Evolutionary conservation across 2,329 filamentous ascomycete species (phyloP).

Genomic region (Clonostachys rhizophaga): DNA sequence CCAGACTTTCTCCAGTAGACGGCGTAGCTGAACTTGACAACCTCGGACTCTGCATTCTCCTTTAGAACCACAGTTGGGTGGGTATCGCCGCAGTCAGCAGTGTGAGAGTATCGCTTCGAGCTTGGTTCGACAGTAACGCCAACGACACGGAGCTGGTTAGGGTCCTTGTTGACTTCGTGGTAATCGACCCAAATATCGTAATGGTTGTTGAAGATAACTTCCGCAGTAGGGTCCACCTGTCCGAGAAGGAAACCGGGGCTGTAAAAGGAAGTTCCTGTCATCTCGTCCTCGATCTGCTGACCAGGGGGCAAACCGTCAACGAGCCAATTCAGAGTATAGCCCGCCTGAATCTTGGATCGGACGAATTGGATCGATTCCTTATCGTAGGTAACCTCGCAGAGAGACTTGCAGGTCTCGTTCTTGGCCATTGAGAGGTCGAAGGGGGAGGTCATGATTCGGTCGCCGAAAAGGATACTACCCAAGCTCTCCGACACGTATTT

Average conservation of each 20-base stretch:
- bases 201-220: conserved; percentile 79
- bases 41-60: conserved; percentile 40
- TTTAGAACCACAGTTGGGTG: conserved; percentile 59
- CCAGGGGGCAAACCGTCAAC: conserved; percentile 92
- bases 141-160: conserved; percentile 77
- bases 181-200: conserved; percentile 94
- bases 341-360: conserved; percentile 75
- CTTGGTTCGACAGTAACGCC: conserved; percentile 84
- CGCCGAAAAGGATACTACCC: conserved; percentile 94
- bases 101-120: conserved; percentile 58
- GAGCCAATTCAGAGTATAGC: conserved; percentile 92
- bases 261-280: conserved; percentile 77
- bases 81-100: conserved; percentile 58
- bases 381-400: conserved; percentile 67
- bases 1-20: conserved; percentile 81
- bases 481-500: conserved; percentile 75
- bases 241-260: conserved; percentile 88
- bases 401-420: conserved; percentile 81
- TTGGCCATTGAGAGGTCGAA: conserved; percentile 82
- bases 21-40: conserved; percentile 85
- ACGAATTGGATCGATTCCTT: conserved; percentile 70
- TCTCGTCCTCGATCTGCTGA: conserved; percentile 72
- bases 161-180: conserved; percentile 66
- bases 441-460: conserved; percentile 94
- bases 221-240: conserved; percentile 42